Conservation (phyloP, 1,284 basidiomycete genomes). For the Hypsizygus ulmarius region DNA sequence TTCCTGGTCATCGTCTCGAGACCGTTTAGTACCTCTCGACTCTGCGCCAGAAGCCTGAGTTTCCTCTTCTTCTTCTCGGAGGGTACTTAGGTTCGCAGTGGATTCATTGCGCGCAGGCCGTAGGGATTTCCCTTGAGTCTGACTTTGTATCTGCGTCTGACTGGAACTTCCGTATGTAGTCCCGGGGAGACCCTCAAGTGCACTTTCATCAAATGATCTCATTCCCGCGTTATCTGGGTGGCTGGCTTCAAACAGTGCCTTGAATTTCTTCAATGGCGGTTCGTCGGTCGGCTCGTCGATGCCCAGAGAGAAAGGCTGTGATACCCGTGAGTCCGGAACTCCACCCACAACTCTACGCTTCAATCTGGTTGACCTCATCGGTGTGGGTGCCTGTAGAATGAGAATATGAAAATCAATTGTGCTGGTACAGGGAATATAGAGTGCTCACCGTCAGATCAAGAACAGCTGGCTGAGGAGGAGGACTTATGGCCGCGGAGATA, state of each 20-base stretch:
- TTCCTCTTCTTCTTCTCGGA: slow-evolving; percentile 60
- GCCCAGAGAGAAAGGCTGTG: slow-evolving; percentile 15
- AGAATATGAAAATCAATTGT: background rate
- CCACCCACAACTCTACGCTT: slow-evolving; percentile 36
- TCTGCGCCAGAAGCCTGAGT: slow-evolving; percentile 18
- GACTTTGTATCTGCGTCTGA: slow-evolving; percentile 38
- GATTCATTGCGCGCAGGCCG: slow-evolving; percentile 10
- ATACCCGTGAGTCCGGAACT: slow-evolving; percentile 16
- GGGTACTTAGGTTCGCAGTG: slow-evolving; percentile 31
- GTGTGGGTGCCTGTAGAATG: slow-evolving; percentile 22
- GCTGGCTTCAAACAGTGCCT: slow-evolving; percentile 65
- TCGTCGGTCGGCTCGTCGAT: slow-evolving; percentile 34
- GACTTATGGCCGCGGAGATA: slow-evolving; percentile 9
- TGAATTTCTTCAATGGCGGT: slow-evolving; percentile 66
- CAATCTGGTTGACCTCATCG: slow-evolving; percentile 31
- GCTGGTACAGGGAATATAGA: background rate
- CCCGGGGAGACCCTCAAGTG: slow-evolving; percentile 20
- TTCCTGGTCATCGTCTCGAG: slow-evolving; percentile 29
- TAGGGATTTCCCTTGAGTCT: slow-evolving; percentile 27
- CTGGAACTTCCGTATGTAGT: slow-evolving; percentile 18
- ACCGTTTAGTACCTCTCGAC: slow-evolving; percentile 35
- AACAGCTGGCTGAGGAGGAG: slow-evolving; percentile 11
- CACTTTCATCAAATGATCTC: slow-evolving; percentile 21
- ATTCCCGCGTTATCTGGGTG: slow-evolving; percentile 44
- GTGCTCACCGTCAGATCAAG: slow-evolving; percentile 23